Conservation (phyloP, 2,329 filamentous ascomycete genomes). For the Teratosphaeria viscida region DNA sequence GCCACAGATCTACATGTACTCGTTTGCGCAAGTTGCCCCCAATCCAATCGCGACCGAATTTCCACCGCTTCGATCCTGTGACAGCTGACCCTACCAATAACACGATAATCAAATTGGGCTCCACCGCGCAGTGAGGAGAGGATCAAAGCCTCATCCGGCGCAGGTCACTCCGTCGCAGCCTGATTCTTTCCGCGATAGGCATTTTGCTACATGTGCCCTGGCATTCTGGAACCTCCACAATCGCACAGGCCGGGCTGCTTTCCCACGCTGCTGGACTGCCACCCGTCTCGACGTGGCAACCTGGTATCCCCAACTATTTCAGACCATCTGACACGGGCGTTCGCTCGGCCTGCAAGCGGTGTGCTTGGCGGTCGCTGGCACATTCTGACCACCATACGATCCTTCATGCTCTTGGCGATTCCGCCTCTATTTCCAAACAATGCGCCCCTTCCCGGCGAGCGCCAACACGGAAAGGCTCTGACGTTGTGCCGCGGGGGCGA, state of each 20-base stretch:
- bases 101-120: neutral
- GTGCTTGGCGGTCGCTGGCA: neutral
- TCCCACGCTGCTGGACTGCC: neutral
- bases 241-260: neutral
- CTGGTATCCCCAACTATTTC: neutral
- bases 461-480: neutral
- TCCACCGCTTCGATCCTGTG: too few species aligned
- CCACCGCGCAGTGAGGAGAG: neutral
- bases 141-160: neutral
- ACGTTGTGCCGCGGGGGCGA: neutral
- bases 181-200: neutral
- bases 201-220: neutral
- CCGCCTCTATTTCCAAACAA: neutral
- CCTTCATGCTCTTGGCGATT: neutral
- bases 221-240: neutral
- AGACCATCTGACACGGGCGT: neutral
- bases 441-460: neutral
- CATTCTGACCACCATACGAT: neutral
- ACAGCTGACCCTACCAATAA: too few species aligned
- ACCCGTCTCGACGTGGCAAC: neutral
- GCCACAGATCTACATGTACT: too few species aligned
- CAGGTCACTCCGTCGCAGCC: neutral
- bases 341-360: neutral
- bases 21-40: too few species aligned
- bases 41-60: too few species aligned